phyloP scores from a whole-genome alignment of 2,329 filamentous ascomycete genomes.

The Sordariomycetes sp. region DNA sequence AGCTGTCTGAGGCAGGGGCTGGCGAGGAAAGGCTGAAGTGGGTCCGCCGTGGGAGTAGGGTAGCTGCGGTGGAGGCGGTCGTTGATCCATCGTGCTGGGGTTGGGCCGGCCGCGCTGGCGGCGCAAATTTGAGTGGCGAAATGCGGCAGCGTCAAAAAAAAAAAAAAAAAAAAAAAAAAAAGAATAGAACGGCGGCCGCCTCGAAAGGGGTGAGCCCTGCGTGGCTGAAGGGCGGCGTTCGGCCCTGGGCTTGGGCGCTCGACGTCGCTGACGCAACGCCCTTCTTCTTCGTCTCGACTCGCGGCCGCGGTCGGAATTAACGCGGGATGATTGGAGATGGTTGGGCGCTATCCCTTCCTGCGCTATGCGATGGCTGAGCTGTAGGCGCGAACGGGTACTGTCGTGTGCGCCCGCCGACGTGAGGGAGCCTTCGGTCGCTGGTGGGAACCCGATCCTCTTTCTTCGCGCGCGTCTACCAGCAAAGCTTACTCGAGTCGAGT shows the following conservation, averaged over 20 bases:
- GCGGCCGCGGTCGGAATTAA: not conserved
- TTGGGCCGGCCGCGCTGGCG: not conserved
- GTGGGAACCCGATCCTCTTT: not conserved
- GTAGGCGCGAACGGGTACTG: not conserved
- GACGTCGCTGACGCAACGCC: not conserved
- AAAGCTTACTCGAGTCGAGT: not conserved
- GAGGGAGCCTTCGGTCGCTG: not conserved
- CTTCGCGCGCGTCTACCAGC: not conserved
- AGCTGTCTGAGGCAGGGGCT: not conserved
- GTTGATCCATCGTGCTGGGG: slow-evolving; percentile 3
- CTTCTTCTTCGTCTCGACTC: not conserved
- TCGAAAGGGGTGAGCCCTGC: not conserved
- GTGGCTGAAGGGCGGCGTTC: not conserved
- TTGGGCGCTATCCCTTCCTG: not conserved
- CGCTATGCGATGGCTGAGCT: not conserved
- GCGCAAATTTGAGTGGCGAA: not conserved
- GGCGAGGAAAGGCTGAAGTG: slow-evolving; percentile 3
- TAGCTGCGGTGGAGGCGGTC: slow-evolving; percentile 1
- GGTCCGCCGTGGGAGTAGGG: slow-evolving; percentile 3
- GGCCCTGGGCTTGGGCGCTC: not conserved
- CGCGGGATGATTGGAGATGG: not conserved
- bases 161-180: not conserved
- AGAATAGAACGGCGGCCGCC: not conserved
- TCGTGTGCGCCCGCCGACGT: not conserved
- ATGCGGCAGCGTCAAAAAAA: too few species aligned